These are phyloP conservation scores for Pichia norvegensis DNA, from an alignment of 1,139 yeast species.

Conservation along the genomic window DNA sequence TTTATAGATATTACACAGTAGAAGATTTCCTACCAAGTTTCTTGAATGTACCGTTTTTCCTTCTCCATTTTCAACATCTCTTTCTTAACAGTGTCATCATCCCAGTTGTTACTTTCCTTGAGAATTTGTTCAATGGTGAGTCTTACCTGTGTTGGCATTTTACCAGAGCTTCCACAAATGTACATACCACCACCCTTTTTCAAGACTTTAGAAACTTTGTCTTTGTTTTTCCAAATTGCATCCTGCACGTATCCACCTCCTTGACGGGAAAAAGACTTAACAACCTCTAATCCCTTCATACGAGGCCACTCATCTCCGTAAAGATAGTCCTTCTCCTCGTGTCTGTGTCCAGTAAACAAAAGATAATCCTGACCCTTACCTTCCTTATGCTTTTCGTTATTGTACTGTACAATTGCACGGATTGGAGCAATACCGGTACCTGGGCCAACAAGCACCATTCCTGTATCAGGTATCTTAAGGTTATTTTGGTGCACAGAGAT, in stretches of 20 bases:
- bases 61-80: conserved; percentile 57
- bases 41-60: conserved; percentile 68
- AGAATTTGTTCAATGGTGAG: conserved; percentile 62
- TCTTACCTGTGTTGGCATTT: conserved; percentile 89
- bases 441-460: conserved; percentile 64
- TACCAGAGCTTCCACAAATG: conserved; percentile 89
- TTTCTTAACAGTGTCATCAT: conserved; percentile 38
- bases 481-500: conserved; percentile 49
- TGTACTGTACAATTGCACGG: conserved; percentile 50
- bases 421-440: conserved; percentile 95
- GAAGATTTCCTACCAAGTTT: conserved; percentile 58
- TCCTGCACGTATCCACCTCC: conserved; percentile 61
- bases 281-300: conserved; percentile 33
- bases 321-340: conserved; percentile 56
- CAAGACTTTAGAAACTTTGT: conserved; percentile 44
- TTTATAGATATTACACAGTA: background rate
- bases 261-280: conserved; percentile 61
- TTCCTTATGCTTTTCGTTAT: conserved; percentile 15
- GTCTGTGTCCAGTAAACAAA: conserved; percentile 75
- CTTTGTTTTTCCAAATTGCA: conserved; percentile 43
- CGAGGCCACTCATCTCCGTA: conserved; percentile 50
- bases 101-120: conserved; percentile 27
- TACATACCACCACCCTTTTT: conserved; percentile 55
- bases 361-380: conserved; percentile 29
- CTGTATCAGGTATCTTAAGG: conserved; percentile 28